Base-by-base conservation (phyloP, 1,284 basidiomycete genomes). In the Ceratobasidium sp. region DNA sequence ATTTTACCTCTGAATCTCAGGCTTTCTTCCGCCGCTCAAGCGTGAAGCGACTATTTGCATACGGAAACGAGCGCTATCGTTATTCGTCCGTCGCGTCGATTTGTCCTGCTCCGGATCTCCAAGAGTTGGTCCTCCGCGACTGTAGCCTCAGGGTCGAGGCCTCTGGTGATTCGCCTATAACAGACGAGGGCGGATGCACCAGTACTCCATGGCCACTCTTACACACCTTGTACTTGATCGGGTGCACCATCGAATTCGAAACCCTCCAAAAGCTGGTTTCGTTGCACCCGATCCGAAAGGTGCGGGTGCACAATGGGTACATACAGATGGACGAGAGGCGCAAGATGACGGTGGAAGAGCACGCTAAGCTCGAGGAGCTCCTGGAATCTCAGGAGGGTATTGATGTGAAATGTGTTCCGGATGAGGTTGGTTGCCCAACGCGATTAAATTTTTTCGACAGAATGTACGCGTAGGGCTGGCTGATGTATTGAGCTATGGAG, bases 221-320 rank as follows among this genome's bases (percentile, higher is more conserved):
- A 43, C 37, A 62, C 29, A 62, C 59, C 15, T 22, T 62, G n/a
- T 62, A 62, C n/a, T 34, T 62, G 5, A 32, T 62, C 7, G 37
- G 59, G 19, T 62, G 59, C 19, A 62, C 59, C 1, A n/a, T 62
- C 59, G 37, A 40, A 4, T 11, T 22, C 5, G 59, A 43, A n/a
- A 43, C 5, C 2, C 59, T 43, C 34, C 34, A 1, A 62, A 37
- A 40, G n/a, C 8, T 62, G 19, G n/a, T 62, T 2, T 15, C 19
- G 17, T 19, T 43, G 9, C 37, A 62, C 11, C 59, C 59, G 2
- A 43, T 62, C 19, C 37, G 37, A 43, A 62, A 62, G 19, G 6
- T 62, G 13, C 34, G 59, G 59, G 19, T 62, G 2, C 19, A n/a
- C 7, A 43, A 40, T 8, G 59, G 59, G 2, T 62, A 62, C 17